A percentile compares a stretch with the other conserved stretches of the same genome.
Evolutionary conservation across 2,329 filamentous ascomycete genomes (phyloP).

Genomic region (Cryphonectria carpinicola): DNA sequence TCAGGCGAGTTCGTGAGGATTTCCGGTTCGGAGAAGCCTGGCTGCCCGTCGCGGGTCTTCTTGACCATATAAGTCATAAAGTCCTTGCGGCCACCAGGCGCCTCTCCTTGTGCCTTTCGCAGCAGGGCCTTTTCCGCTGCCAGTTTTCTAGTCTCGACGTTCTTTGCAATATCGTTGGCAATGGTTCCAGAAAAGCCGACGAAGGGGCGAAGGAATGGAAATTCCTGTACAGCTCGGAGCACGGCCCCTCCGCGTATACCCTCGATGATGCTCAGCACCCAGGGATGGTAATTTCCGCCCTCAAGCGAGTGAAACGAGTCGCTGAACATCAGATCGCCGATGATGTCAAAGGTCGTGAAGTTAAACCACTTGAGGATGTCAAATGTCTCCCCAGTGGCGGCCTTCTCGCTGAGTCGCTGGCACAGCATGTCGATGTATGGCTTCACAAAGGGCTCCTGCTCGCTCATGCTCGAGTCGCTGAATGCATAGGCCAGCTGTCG

Average conservation of each 20-base stretch:
- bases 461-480: constrained; percentile 24
- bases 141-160: constrained; percentile 7
- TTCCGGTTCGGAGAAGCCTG: constrained; percentile 19
- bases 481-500: constrained; percentile 19
- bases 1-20: constrained; percentile 21
- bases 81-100: constrained; percentile 23
- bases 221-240: neutral
- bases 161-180: constrained; percentile 13
- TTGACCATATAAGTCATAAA: constrained; percentile 31
- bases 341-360: constrained; percentile 32
- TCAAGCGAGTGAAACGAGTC: constrained; percentile 31
- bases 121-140: constrained; percentile 16
- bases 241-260: neutral
- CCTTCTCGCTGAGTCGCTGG: constrained; percentile 10
- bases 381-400: constrained; percentile 12
- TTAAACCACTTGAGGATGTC: constrained; percentile 29
- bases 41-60: constrained; percentile 19
- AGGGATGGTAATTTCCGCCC: constrained; percentile 27
- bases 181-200: neutral
- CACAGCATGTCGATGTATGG: constrained; percentile 15
- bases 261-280: constrained; percentile 28
- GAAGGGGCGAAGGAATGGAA: neutral
- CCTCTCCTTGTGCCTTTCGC: constrained; percentile 19
- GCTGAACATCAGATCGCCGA: constrained; percentile 31
- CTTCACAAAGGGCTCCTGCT: constrained; percentile 21